Evolutionary conservation across 1,284 basidiomycete genomes (phyloP), one percentile per base, ranked within the genome.

Genomic region (Rhodotorula sp.): DNA sequence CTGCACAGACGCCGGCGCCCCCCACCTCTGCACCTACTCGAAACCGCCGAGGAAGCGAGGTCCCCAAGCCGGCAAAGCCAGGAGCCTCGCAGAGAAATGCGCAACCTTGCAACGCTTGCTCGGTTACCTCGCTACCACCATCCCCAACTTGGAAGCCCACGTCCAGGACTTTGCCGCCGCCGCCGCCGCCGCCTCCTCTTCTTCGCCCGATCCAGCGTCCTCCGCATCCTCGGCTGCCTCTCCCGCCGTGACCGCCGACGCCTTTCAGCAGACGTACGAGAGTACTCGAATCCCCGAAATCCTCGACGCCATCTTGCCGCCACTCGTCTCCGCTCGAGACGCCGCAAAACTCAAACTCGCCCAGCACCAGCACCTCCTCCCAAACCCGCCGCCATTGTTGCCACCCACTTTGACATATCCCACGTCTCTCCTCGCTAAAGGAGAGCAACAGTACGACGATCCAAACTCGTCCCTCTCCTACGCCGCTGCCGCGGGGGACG

Each of bases 31-130:
- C 58, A 75, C 71, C 34, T 75, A 67, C 48, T 58, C 68, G 19
- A 48, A 69, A 14, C 71, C 71, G 50, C 70, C 67, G 15, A 64
- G 60, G 48, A 75, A 75, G 43, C 55, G 73, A 12, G 73, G 73
- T 0, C 73, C 73, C 6, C 71, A 72, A 26, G 59, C 74, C 10
- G 74, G 74, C 7, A 56, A 63, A 21, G 60, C 65, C 3, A 69
- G 62, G 56, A 71, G 28, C 31, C 23, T 75, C 1, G 62, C 60
- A 38, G 74, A 75, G 19, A 66, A 63, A 21, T 45, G 60, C 19
- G 58, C 57, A 0, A 62, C 48, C 19, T 52, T 73, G 26, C 71
- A 75, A 34, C 59, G 72, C 18, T 34, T 75, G 3, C 34, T 75
- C 23, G 74, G 72, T 21, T 69, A 74, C 56, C 67, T 74, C 55